Evolutionary conservation across 441 rosid species (phyloP).

Genomic region (Aquilaria agallochum): DNA sequence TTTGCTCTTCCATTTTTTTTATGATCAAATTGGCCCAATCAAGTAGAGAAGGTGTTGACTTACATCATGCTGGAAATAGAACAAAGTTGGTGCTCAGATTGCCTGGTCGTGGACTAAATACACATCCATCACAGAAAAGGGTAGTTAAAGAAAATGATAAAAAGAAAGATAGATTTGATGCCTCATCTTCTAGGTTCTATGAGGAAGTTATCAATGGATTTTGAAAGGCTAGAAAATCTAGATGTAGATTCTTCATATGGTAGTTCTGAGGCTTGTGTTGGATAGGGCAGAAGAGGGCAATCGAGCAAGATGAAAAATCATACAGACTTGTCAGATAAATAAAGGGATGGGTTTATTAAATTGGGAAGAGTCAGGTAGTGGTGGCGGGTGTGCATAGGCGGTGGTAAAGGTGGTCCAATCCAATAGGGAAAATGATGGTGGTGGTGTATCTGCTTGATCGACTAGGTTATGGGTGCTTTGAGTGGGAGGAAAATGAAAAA

Average conservation of each 20-base stretch:
- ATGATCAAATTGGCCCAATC: too few relatives aligned
- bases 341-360: constrained; percentile 50
- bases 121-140: constrained; percentile 31
- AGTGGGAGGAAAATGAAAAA: too few relatives aligned
- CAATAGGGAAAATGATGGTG: too few relatives aligned
- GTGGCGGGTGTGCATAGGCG: too few relatives aligned
- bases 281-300: constrained; percentile 26
- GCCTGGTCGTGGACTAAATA: constrained; percentile 58
- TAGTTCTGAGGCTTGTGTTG: constrained; percentile 25
- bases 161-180: constrained; percentile 24
- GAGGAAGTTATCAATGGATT: constrained; percentile 27
- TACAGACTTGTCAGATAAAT: constrained; percentile 37
- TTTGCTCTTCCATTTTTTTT: too few relatives aligned
- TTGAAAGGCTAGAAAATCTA: constrained; percentile 25
- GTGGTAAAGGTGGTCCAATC: too few relatives aligned
- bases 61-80: constrained; percentile 49
- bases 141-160: constrained; percentile 17
- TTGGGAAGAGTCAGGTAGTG: constrained; percentile 76
- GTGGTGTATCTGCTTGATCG: too few relatives aligned
- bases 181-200: constrained; percentile 41
- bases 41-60: constrained; percentile 29
- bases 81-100: constrained; percentile 75
- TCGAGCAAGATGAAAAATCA: constrained; percentile 25
- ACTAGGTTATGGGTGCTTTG: too few relatives aligned
- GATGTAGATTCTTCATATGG: constrained; percentile 15